Base-by-base conservation (phyloP, 148 eudicot genomes). In the Rhododendron molle region DNA sequence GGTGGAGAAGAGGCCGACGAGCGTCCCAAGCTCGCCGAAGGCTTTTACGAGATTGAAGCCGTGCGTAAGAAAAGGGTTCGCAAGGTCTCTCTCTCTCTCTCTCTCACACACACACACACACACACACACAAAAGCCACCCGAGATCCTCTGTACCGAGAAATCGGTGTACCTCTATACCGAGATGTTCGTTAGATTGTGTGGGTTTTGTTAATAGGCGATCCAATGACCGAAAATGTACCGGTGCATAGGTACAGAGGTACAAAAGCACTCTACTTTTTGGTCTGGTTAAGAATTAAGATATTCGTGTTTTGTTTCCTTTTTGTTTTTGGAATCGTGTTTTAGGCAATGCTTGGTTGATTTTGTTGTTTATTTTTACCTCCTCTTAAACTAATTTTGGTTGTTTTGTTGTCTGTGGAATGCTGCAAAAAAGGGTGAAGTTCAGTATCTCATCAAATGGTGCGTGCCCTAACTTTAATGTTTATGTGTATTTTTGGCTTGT, bases 361-460 rank as follows among this genome's bases (percentile, higher is more conserved):
- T 58, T 82, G 81, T 28, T 76, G 80, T 74, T 1, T 38, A 18
- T 32, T 32, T 30, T 58, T 12, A 15, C 73, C 12, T 69, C 52
- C 76, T 69, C 23, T 52, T 83, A 38, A 10, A 69, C 60, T 81
- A 80, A 38, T 86, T 83, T 83, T 79, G 76, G 71, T 76, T 73
- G 1, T 83, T 4, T 85, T 85, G 65, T 67, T 76, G 62, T 81
- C 52, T 44, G 52, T 84, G 56, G 83, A 87, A 76, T 88, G 87
- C 86, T 90, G 86, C 87, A 81, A 85, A 83, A 71, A 73, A 97
- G 98, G 98, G 99, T 7, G 89, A 92, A 90, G 88, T 89, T 72
- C 99, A 95, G 85, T 97, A 94, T 92, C 91, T 95, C 86, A 94
- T 97, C 85, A 97, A 95, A 93, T 97, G 99, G 99, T 97, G 89